Base-by-base conservation (phyloP, 148 eudicot species). In the Cornus florida region DNA sequence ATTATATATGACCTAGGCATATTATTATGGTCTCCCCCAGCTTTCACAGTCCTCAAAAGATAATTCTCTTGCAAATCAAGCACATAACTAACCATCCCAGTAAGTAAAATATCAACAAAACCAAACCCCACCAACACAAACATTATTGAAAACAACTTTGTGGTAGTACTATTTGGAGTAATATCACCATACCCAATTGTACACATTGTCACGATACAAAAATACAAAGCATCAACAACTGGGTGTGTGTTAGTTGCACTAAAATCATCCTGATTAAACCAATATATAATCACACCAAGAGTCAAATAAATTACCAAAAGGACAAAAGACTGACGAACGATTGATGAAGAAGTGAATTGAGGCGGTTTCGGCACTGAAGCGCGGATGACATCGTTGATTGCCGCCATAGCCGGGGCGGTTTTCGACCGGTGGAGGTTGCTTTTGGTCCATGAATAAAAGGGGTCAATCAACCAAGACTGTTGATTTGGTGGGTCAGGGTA, bases 101-200 rank as follows among this genome's bases (percentile, higher is more conserved):
- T 88, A 33, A 96, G 88, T 86, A 96, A 87, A 74, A 96, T 93
- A 80, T 96, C 99, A 62, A 96, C 83, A 82, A 96, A 96, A 8
- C 99, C 99, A 67, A 96, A 96, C 14, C 99, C 99, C 69, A 96
- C 97, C 78, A 96, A 80, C 80, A 93, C 98, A 86, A 93, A 96
- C 83, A 92, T 57, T 38, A 93, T 83, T 0, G 99, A 92, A 41
- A 96, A 96, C 85, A 93, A 60, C 82, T 96, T 93, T 0, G 99
- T 90, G 0, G 89, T 75, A 5, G 92, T 80, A 32, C 90, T 87
- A 82, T 79, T 87, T 22, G 99, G 99, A 3, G 95, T 93, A 17
- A 96, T 96, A 81, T 96, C 99, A 64, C 99, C 99, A 79, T 96
- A 93, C 13, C 99, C 99, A 81, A 96, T 96, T 8, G 99, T 96